Conservation (phyloP, 192 early-diverging fungal genomes). For the Polychytrium aggregatum region DNA sequence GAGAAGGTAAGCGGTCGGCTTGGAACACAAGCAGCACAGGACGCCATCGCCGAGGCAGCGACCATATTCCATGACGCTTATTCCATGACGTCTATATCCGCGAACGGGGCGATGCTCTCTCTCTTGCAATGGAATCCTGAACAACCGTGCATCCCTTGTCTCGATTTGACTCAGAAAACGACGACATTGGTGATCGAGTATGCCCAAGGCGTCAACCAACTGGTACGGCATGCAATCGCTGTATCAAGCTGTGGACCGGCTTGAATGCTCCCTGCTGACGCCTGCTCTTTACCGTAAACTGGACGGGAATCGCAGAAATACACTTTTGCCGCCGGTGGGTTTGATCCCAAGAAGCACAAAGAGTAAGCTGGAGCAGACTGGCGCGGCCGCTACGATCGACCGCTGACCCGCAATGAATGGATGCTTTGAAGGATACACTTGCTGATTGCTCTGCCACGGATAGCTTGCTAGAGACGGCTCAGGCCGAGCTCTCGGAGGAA, state of each 20-base stretch:
- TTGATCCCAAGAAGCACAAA: slow-evolving; percentile 37
- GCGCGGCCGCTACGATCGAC: no score
- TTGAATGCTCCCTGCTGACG: no score
- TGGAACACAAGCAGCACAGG: neutral
- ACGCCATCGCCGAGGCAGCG: neutral
- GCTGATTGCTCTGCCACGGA: no score
- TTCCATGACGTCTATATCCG: neutral
- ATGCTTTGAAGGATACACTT: no score
- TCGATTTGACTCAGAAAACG: slow-evolving; percentile 28
- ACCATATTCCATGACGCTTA: neutral
- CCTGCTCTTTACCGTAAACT: no score
- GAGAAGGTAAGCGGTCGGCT: slow-evolving; percentile 15
- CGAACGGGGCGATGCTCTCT: neutral
- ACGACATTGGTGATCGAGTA: slow-evolving; percentile 44
- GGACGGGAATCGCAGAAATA: slow-evolving; percentile 28
- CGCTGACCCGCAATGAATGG: no score
- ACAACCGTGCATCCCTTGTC: neutral
- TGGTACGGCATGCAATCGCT: slow-evolving; percentile 19
- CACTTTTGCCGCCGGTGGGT: slow-evolving; percentile 42
- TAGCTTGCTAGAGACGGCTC: slow-evolving; percentile 35
- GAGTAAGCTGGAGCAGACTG: slow-evolving; percentile 14
- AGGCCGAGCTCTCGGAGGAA: slow-evolving; percentile 47
- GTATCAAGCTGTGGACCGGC: no score
- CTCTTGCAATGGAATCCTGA: no score
- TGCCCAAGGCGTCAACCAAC: slow-evolving; percentile 44